Evolutionary conservation across 805 yeast species (phyloP).

Genomic region (Metschnikowia corniflorae): DNA sequence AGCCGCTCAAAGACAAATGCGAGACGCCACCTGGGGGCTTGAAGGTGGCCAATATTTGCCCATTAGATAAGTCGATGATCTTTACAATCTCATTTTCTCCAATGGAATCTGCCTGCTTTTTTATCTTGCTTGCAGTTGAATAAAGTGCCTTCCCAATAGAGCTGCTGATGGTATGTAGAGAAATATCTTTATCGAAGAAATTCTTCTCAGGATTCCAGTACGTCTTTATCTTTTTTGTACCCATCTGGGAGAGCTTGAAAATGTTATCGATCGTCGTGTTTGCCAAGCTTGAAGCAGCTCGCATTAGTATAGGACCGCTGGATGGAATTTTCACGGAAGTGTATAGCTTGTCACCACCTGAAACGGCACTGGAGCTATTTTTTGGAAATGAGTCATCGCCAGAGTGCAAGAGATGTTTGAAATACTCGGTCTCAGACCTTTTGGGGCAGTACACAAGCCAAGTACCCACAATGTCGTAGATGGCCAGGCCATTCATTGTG

Average conservation of each 20-base stretch:
- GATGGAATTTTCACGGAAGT: slow-evolving; percentile 44
- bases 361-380: background rate
- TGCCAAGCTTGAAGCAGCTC: slow-evolving; percentile 48
- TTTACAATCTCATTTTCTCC: slow-evolving; percentile 38
- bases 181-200: slow-evolving; percentile 20
- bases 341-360: slow-evolving; percentile 17
- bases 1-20: slow-evolving; percentile 56
- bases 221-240: slow-evolving; percentile 42
- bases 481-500: slow-evolving; percentile 33
- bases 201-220: slow-evolving; percentile 26
- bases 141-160: slow-evolving; percentile 32
- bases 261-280: slow-evolving; percentile 52
- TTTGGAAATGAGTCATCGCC: slow-evolving; percentile 8
- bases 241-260: slow-evolving; percentile 45
- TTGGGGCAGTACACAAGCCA: slow-evolving; percentile 50
- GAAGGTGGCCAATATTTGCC: slow-evolving; percentile 40
- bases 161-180: slow-evolving; percentile 29
- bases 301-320: slow-evolving; percentile 44
- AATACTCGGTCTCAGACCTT: slow-evolving; percentile 26
- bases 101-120: slow-evolving; percentile 12
- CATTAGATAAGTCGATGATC: slow-evolving; percentile 45
- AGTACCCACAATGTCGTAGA: slow-evolving; percentile 47
- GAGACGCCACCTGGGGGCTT: slow-evolving; percentile 64
- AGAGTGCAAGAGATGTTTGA: slow-evolving; percentile 26
- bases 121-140: slow-evolving; percentile 32